Evolutionary conservation across 345 rosid genomes (phyloP), one percentile per base, ranked within the genome.

Genomic region (Salix udensis): DNA sequence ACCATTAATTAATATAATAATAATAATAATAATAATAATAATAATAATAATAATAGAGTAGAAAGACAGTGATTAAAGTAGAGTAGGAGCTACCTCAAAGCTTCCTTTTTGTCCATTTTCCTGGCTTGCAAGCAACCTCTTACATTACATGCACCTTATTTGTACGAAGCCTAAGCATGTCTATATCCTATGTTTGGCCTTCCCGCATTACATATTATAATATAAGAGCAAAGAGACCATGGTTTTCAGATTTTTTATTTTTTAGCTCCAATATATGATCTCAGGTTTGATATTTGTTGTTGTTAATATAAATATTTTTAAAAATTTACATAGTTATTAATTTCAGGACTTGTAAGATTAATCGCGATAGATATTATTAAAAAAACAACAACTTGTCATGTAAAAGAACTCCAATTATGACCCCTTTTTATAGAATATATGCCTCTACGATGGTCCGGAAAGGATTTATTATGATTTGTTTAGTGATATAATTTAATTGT

Each of bases 271-370:
- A 30, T 30, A 2, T 30, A 30, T 30, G 0, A 30, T 30, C 31
- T 30, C 2, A 28, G 28, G 28, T 28, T 28, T 30, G 0, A 30
- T 0, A 30, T 3, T 30, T 28, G 30, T 28, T 0, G 2, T 28
- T 2, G 2, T 28, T 30, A 30, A 30, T 30, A 30, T 30, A 30
- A 30, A 30, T 0, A 3, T 3, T 0, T 30, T 0, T 30, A 30
- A 34, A 0, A 0, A 34, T 0, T 34, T 34, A 4, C 0, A 34
- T 34, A 0, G 1, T 0, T 5, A 4, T 34, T 34, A 5, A 34
- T 34, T 34, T 34, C 1, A 34, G 36, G 1, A 34, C 36, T 0
- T 0, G 0, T 31, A 4, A 31, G 3, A 31, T 31, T 31, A 31
- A 0, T 3, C 34, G 4, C 0, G 4, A 31, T 31, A 31, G 0